phyloP scores from a whole-genome alignment of 345 rosid species.

The Aegle marmelos region DNA sequence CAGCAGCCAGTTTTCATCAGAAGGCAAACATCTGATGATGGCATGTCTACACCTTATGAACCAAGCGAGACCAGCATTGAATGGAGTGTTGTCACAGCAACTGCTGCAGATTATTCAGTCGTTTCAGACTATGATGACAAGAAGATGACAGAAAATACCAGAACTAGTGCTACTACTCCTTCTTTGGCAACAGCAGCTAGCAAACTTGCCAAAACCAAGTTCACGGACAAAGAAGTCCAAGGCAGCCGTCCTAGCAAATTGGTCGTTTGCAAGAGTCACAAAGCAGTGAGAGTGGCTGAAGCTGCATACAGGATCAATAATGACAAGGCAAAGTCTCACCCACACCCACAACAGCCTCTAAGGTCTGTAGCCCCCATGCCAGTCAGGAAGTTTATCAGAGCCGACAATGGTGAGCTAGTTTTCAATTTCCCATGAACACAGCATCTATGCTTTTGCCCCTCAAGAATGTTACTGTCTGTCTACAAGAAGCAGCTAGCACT shows the following conservation, averaged over 20 bases:
- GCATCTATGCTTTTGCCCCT: neutral
- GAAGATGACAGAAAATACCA: constrained; percentile 8
- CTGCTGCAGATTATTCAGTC: constrained; percentile 48
- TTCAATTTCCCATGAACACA: constrained; percentile 22
- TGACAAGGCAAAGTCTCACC: constrained; percentile 26
- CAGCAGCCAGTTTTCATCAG: constrained; percentile 25
- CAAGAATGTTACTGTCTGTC: neutral
- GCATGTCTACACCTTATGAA: constrained; percentile 34
- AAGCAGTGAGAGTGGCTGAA: constrained; percentile 50
- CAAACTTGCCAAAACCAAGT: constrained; percentile 7
- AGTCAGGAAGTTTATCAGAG: constrained; percentile 22
- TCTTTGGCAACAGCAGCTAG: constrained; percentile 5
- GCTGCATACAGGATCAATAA: constrained; percentile 25
- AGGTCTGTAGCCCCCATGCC: constrained; percentile 20
- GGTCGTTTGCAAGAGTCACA: constrained; percentile 47
- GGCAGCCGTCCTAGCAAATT: constrained; percentile 27
- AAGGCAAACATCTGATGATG: constrained; percentile 37
- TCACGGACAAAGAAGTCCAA: constrained; percentile 12
- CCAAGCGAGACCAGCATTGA: constrained; percentile 59
- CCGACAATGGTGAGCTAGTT: constrained; percentile 25
- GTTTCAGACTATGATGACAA: constrained; percentile 31
- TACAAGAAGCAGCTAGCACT: neutral
- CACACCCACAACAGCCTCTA: constrained; percentile 15
- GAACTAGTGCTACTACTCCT: neutral
- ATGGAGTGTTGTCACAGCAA: constrained; percentile 67